Evolutionary conservation across 1,284 basidiomycete species (phyloP).

Genomic region (Irpex sp.): DNA sequence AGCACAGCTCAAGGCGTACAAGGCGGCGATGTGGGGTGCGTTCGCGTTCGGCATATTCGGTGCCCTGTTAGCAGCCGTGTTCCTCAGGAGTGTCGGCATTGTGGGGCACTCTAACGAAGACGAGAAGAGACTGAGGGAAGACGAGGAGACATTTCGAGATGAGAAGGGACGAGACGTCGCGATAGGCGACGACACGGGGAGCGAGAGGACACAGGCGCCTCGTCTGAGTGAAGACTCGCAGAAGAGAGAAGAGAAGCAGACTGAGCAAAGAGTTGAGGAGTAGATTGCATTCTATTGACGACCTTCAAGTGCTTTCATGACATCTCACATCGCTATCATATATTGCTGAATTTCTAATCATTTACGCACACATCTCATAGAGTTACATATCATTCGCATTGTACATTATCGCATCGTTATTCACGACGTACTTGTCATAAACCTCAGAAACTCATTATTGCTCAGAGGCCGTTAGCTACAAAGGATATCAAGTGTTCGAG

Average conservation of each 20-base stretch:
- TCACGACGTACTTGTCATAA: not conserved
- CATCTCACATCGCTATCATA: not conserved
- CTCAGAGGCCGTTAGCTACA: too few species aligned
- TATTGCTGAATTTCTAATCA: not conserved
- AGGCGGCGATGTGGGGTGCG: slow-evolving; percentile 59
- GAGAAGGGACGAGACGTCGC: not conserved
- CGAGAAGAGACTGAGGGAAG: slow-evolving; percentile 2
- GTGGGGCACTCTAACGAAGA: slow-evolving; percentile 39
- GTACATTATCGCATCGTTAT: not conserved
- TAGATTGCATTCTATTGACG: not conserved
- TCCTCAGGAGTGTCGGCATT: slow-evolving; percentile 57
- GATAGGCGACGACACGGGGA: not conserved
- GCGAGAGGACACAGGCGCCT: not conserved
- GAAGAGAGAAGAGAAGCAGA: not conserved
- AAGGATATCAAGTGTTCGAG: too few species aligned
- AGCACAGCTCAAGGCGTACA: slow-evolving; percentile 49
- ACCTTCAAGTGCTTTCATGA: not conserved
- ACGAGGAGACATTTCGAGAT: slow-evolving; percentile 4
- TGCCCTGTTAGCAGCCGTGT: slow-evolving; percentile 43
- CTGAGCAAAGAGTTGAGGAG: not conserved
- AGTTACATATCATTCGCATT: not conserved
- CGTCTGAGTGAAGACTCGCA: not conserved
- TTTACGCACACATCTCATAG: not conserved
- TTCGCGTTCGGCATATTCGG: slow-evolving; percentile 60
- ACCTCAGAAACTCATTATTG: not conserved